Conservation (phyloP, 2,329 filamentous ascomycete species). For the Aspergillus sergii region DNA sequence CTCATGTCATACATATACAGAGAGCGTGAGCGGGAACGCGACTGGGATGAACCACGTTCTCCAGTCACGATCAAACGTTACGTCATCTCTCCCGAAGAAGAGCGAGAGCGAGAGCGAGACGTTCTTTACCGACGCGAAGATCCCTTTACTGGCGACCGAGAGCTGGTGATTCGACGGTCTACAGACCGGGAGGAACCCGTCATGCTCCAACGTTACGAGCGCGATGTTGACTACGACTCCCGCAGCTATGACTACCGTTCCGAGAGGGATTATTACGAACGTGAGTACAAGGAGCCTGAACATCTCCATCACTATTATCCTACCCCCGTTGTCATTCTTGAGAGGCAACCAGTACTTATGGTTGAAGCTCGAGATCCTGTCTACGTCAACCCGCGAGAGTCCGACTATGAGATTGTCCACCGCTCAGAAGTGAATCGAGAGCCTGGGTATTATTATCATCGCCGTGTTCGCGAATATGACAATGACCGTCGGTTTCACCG, state of each 20-base stretch:
- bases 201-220: slow-evolving; percentile 52
- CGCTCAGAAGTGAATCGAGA: slow-evolving; percentile 59
- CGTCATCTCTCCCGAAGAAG: slow-evolving; percentile 48
- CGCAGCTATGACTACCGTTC: slow-evolving; percentile 48
- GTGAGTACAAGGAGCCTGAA: slow-evolving; percentile 42
- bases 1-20: slow-evolving; percentile 39
- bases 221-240: slow-evolving; percentile 46
- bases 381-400: slow-evolving; percentile 54
- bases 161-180: slow-evolving; percentile 49
- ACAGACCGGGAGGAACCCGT: slow-evolving; percentile 48
- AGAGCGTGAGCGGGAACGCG: slow-evolving; percentile 43
- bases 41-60: slow-evolving; percentile 47
- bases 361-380: slow-evolving; percentile 55
- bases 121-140: slow-evolving; percentile 36
- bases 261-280: slow-evolving; percentile 50
- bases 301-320: slow-evolving; percentile 55
- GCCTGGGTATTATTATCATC: slow-evolving; percentile 65
- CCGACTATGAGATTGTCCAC: slow-evolving; percentile 62
- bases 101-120: slow-evolving; percentile 36
- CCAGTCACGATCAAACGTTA: slow-evolving; percentile 60
- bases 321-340: slow-evolving; percentile 54
- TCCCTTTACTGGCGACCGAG: slow-evolving; percentile 37
- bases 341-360: slow-evolving; percentile 59
- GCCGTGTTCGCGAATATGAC: slow-evolving; percentile 58
- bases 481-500: slow-evolving; percentile 49